Base-by-base conservation (phyloP, 2,329 filamentous ascomycete genomes). In the Nigrospora osmanthi region DNA sequence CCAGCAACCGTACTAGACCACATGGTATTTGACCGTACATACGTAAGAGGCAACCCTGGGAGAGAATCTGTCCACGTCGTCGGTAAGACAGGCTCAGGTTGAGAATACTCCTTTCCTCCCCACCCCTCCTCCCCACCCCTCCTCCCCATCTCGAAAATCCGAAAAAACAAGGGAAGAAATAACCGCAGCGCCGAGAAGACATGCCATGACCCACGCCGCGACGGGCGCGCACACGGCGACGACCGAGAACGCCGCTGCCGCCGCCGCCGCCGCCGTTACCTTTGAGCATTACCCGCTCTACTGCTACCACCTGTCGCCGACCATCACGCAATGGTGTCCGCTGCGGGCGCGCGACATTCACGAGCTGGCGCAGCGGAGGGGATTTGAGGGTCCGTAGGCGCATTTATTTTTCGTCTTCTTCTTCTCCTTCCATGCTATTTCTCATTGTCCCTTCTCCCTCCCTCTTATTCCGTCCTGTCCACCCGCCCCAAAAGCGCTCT, bases 221-320 rank as follows among this genome's bases (percentile, higher is more conserved):
- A n/a, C 35, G 35, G 35, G n/a, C 35, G 35, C 14, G 35, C n/a
- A 13, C 23, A 32, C 38, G 17, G 6, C n/a, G 1, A 40, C 28
- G 38, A 41, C 39, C 7, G 33, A 16, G 39, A 19, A 80, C 80
- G 76, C 75, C 64, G 58, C 63, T 64, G 56, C 54, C 47, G 47
- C 52, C 52, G 44, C 14, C 55, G 28, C 48, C 53, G 4, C 19
- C n/a, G 38, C 49, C 49, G 12, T 11, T 28, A 31, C 43, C 16
- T 49, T 43, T 38, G 47, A 49, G n/a, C 60, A 56, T 52, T 85
- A 84, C 54, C 79, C 77, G 10, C 72, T 75, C 47, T 82, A 81
- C 60, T 83, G 80, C 59, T 82, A 83, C 58, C 66, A 75, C 48
- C 68, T 81, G 30, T 80, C 81, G 14, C 78, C 78, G 4, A 84